Evolutionary conservation across 1,139 yeast species (phyloP), one percentile per base, ranked within the genome.

Genomic region (Spathaspora sp.): DNA sequence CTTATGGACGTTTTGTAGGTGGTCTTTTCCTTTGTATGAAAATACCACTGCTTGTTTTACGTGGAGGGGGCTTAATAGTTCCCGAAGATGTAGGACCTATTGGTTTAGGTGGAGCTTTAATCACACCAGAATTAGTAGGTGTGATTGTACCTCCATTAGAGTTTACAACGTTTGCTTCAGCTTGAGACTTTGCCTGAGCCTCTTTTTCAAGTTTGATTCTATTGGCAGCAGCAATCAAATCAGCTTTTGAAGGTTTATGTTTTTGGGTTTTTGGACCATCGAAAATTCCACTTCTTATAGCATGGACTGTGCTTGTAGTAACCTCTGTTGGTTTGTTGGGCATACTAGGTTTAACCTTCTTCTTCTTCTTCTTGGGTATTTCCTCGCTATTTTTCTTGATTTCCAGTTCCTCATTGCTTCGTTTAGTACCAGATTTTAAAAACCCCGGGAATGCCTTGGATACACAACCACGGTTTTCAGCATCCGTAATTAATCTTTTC

Each of bases 401-500:
- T n/a, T n/a, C n/a, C n/a, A n/a, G n/a, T n/a, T 34, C 39, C 13
- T 33, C 24, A 9, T 23, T 43, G 20, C 9, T 20, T 38, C 49
- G 39, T 33, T 45, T 43, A 15, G 11, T 9, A 3, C 9, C 34
- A 7, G 36, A 39, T 27, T 52, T 53, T 42, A 74, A 61, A 47
- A 74, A 74, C 7, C 78, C 78, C 1, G 76, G 72, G 25, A 53
- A 56, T 0, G 77, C 79, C 29, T 59, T 51, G 1, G 63, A 51
- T 2, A 74, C 58, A 42, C 61, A 56, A 7, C 62, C 55, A 54
- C 96, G 70, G 0, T 64, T 57, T 39, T 68, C 66, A 0, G 96
- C 95, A 69, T 89, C 84, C 0, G 65, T 61, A 18, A 89, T 72
- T 44, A 90, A 68, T 49, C 80, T 73, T 23, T 65, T 70, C 97